Conservation (phyloP, 1,139 yeast species). For the Geotrichum phurueaensis region DNA sequence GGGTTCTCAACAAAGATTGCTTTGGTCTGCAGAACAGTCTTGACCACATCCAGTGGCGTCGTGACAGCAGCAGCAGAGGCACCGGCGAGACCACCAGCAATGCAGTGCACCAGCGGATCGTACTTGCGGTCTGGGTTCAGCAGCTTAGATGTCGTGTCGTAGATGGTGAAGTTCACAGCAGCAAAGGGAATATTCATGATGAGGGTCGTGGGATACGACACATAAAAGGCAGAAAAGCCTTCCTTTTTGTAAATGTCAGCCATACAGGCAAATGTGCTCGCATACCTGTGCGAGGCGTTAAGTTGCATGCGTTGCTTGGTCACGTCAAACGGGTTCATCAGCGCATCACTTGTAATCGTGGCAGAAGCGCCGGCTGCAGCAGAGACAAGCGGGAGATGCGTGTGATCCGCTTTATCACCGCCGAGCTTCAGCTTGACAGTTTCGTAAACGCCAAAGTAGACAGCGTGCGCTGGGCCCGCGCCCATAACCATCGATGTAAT, state of each 20-base stretch:
- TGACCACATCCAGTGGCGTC: slow-evolving; percentile 91
- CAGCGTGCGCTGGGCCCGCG: slow-evolving; percentile 99
- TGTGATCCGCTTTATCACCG: slow-evolving; percentile 35
- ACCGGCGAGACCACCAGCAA: slow-evolving; percentile 93
- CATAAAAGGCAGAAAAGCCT: slow-evolving; percentile 79
- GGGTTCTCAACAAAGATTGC: slow-evolving; percentile 40
- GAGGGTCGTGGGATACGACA: slow-evolving; percentile 91
- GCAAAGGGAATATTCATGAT: slow-evolving; percentile 94
- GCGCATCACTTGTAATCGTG: slow-evolving; percentile 85
- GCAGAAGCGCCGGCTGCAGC: slow-evolving; percentile 92
- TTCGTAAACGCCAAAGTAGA: slow-evolving; percentile 94
- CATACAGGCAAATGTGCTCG: slow-evolving; percentile 37
- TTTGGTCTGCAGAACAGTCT: slow-evolving; percentile 81
- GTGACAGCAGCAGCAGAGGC: slow-evolving; percentile 95
- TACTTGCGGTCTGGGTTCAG: slow-evolving; percentile 74
- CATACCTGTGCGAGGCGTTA: slow-evolving; percentile 28
- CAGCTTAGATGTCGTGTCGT: slow-evolving; percentile 72
- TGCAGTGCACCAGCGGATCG: slow-evolving; percentile 88
- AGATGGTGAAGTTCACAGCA: slow-evolving; percentile 87
- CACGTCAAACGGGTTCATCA: slow-evolving; percentile 97
- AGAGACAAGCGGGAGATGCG: slow-evolving; percentile 74
- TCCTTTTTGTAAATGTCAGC: slow-evolving; percentile 57
- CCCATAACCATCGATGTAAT: slow-evolving; percentile 89
- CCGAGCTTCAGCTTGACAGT: slow-evolving; percentile 59
- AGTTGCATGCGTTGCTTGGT: slow-evolving; percentile 82